Conservation (phyloP, 352 stramenopile genomes). For the Globisporangium lucens region DNA sequence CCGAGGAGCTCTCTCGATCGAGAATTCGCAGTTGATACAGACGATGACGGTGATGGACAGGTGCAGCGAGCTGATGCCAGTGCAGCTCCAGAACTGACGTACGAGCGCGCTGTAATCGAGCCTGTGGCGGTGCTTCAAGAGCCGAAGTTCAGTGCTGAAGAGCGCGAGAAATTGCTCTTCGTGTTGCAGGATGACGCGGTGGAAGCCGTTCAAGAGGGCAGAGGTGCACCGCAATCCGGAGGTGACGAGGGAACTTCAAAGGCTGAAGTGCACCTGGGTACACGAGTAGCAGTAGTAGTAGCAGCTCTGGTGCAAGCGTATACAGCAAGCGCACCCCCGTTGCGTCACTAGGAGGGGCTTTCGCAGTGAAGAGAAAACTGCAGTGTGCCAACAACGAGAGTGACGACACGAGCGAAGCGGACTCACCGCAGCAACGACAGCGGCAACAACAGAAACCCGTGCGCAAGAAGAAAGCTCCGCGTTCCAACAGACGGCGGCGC, state of each 20-base stretch:
- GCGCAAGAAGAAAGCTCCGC: background rate
- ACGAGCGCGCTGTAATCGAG: background rate
- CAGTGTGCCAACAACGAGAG: background rate
- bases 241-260: no score
- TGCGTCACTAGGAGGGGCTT: background rate
- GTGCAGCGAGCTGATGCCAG: background rate
- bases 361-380: background rate
- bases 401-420: background rate
- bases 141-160: background rate
- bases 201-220: background rate
- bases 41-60: background rate
- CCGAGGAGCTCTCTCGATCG: background rate
- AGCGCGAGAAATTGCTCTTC: background rate
- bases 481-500: background rate
- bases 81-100: background rate
- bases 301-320: background rate
- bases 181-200: background rate
- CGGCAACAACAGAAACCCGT: background rate
- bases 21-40: background rate
- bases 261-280: background rate
- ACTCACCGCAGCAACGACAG: background rate
- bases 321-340: background rate
- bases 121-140: background rate
- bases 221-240: no score
- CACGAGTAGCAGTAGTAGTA: background rate